Evolutionary conservation across 1,139 yeast species (phyloP).

Genomic region (Hemisphaericaspora xylanilytica): DNA sequence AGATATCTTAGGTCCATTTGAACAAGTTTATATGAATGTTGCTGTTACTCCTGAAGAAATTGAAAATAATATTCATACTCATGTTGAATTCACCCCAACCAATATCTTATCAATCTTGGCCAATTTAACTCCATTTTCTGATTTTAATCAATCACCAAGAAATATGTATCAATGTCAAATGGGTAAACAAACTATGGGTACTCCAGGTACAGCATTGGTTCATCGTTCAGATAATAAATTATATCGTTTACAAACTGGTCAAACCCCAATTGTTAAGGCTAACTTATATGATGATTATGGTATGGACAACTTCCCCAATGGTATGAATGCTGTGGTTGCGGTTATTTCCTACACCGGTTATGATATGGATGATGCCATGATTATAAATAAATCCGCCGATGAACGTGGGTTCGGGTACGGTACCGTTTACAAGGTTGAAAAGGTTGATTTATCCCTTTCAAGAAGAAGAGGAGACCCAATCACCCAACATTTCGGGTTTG

Average conservation of each 20-base stretch:
- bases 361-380: slow-evolving; percentile 99
- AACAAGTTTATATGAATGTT: slow-evolving; percentile 93
- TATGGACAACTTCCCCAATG: slow-evolving; percentile 98
- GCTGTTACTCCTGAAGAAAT: slow-evolving; percentile 96
- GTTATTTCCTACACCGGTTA: slow-evolving; percentile 98
- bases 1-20: slow-evolving; percentile 95
- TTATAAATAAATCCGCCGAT: slow-evolving; percentile 91
- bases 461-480: slow-evolving; percentile 94
- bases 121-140: slow-evolving; percentile 95
- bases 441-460: slow-evolving; percentile 73
- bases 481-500: slow-evolving; percentile 93
- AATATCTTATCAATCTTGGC: slow-evolving; percentile 92
- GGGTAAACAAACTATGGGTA: slow-evolving; percentile 99
- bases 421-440: slow-evolving; percentile 92
- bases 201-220: slow-evolving; percentile 92
- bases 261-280: slow-evolving; percentile 96
- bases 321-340: slow-evolving; percentile 97
- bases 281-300: slow-evolving; percentile 93
- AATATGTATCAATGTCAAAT: slow-evolving; percentile 99
- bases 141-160: slow-evolving; percentile 98
- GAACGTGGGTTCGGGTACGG: slow-evolving; percentile 99
- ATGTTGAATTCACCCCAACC: slow-evolving; percentile 94
- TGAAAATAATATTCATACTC: slow-evolving; percentile 75
- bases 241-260: slow-evolving; percentile 91
- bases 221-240: slow-evolving; percentile 95